These are phyloP conservation scores for Astragalus glycyphyllos DNA, from an alignment of 306 rosid species.

Conservation along the genomic window DNA sequence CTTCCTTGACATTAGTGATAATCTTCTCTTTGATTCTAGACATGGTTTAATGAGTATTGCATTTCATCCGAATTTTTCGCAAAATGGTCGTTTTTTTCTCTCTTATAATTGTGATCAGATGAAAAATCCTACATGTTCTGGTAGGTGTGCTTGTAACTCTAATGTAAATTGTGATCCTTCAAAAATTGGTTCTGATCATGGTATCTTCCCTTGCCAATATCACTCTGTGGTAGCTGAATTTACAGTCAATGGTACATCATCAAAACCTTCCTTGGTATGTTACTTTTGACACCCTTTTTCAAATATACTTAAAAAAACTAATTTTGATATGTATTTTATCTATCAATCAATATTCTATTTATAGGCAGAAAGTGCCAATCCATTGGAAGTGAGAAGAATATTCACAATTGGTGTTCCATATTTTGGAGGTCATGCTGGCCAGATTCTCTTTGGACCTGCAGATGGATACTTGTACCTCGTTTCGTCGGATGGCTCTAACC, in stretches of 20 bases:
- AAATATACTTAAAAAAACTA: background rate
- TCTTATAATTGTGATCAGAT: conserved; percentile 47
- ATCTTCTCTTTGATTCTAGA: conserved; percentile 39
- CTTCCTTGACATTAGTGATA: conserved; percentile 46
- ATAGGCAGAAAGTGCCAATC: conserved; percentile 46
- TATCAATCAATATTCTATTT: conserved; percentile 3
- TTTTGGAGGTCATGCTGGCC: conserved; percentile 44
- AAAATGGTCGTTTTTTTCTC: conserved; percentile 53
- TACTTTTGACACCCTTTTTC: too few species aligned
- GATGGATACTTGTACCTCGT: conserved; percentile 55
- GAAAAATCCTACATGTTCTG: conserved; percentile 47
- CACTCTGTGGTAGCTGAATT: conserved; percentile 51
- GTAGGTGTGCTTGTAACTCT: conserved; percentile 58
- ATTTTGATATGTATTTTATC: background rate
- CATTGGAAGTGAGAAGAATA: conserved; percentile 53
- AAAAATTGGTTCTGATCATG: conserved; percentile 40
- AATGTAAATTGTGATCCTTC: conserved; percentile 53
- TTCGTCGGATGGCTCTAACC: conserved; percentile 42
- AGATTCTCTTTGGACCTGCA: conserved; percentile 55
- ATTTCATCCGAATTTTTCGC: conserved; percentile 52
- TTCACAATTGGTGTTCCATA: conserved; percentile 47
- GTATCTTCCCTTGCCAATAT: conserved; percentile 49
- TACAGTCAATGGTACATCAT: conserved; percentile 49
- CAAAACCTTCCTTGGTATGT: conserved; percentile 42
- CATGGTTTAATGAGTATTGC: conserved; percentile 56